Evolutionary conservation across 1,139 yeast genomes (phyloP).

Genomic region (Yamadazyma buinensis): DNA sequence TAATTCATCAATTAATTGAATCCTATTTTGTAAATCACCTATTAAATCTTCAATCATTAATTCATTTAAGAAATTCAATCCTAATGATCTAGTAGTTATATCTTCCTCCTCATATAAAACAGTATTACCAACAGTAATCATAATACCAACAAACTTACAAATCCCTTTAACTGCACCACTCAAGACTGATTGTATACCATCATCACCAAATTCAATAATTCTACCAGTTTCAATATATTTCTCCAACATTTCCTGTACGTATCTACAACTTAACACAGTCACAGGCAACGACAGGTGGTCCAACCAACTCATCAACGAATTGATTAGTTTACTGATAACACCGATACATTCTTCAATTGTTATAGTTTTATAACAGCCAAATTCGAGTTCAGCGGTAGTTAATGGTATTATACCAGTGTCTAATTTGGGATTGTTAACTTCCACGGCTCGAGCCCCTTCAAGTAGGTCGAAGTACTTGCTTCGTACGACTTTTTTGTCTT

Average conservation of each 20-base stretch:
- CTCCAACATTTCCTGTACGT: slow-evolving; percentile 52
- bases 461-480: slow-evolving; percentile 53
- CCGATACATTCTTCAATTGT: slow-evolving; percentile 38
- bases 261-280: slow-evolving; percentile 62
- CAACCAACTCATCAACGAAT: slow-evolving; percentile 55
- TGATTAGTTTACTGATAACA: slow-evolving; percentile 43
- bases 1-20: slow-evolving; percentile 16
- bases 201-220: slow-evolving; percentile 4
- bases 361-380: slow-evolving; percentile 33
- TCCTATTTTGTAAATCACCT: slow-evolving; percentile 19
- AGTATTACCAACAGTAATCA: slow-evolving; percentile 49
- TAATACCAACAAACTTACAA: slow-evolving; percentile 49
- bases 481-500: slow-evolving; percentile 45
- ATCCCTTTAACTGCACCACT: slow-evolving; percentile 47
- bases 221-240: slow-evolving; percentile 24
- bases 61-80: slow-evolving; percentile 32
- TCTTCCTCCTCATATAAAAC: slow-evolving; percentile 77
- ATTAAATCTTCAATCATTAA: slow-evolving; percentile 22
- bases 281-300: slow-evolving; percentile 58
- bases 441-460: slow-evolving; percentile 75
- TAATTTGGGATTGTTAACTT: slow-evolving; percentile 54
- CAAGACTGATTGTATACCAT: slow-evolving; percentile 24
- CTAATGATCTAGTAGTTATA: slow-evolving; percentile 61
- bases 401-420: slow-evolving; percentile 59
- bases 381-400: slow-evolving; percentile 33